phyloP scores from a whole-genome alignment of 192 early-diverging fungal species.

The Jimgerdemannia flammicorona region DNA sequence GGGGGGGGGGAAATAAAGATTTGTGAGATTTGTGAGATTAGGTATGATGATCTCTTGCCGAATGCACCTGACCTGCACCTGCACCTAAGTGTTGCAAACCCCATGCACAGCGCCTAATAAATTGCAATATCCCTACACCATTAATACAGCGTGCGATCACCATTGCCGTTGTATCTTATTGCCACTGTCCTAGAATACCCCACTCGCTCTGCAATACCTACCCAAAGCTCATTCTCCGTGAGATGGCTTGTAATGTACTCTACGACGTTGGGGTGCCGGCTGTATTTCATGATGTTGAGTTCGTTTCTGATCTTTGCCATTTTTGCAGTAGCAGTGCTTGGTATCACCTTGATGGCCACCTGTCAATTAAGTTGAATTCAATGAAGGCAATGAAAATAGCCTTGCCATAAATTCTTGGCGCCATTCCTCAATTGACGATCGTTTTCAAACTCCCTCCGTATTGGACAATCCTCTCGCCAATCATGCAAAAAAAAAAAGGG shows the following conservation, averaged over 20 bases:
- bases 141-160: no score
- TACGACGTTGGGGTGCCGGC: constrained; percentile 88
- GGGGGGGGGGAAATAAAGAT: neutral
- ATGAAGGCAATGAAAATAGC: neutral
- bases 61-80: no score
- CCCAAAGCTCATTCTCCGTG: constrained; percentile 86
- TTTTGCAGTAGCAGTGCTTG: constrained; percentile 80
- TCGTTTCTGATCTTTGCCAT: constrained; percentile 90
- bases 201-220: neutral
- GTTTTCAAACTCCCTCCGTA: neutral
- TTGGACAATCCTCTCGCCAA: neutral
- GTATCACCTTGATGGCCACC: constrained; percentile 93
- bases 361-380: constrained; percentile 6
- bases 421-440: no score
- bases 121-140: no score
- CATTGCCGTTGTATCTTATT: no score
- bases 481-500: neutral
- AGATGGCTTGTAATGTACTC: constrained; percentile 88
- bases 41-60: no score
- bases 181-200: no score
- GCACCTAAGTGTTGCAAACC: no score
- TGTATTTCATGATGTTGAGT: constrained; percentile 84
- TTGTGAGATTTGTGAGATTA: no score
- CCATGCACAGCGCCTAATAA: no score
- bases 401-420: no score